phyloP scores from a whole-genome alignment of 2,329 filamentous ascomycete genomes.

The Plectosphaerella sp. region DNA sequence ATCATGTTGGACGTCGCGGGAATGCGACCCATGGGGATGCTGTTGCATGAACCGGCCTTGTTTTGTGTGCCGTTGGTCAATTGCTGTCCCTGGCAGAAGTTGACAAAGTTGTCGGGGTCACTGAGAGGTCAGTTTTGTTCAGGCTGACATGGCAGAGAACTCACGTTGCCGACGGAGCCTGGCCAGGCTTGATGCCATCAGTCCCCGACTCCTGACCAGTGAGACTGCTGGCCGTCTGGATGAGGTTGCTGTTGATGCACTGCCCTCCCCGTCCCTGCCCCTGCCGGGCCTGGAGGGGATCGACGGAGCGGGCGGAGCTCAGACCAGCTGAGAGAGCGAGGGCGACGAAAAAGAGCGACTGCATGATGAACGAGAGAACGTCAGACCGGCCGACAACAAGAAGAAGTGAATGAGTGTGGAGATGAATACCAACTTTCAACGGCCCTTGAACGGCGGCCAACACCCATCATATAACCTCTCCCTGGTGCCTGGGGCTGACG shows the following conservation, averaged over 20 bases:
- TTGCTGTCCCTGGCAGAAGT: slow-evolving; percentile 50
- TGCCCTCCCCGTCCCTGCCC: background rate
- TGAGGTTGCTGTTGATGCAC: slow-evolving; percentile 29
- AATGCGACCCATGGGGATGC: slow-evolving; percentile 54
- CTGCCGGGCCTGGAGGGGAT: background rate
- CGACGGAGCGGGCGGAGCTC: background rate
- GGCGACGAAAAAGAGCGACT: background rate
- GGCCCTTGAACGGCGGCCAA: too few relatives aligned
- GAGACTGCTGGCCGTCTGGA: slow-evolving; percentile 35
- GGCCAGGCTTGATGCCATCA: slow-evolving; percentile 19
- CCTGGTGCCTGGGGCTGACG: too few relatives aligned
- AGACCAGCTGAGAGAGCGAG: background rate
- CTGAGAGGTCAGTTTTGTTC: slow-evolving; percentile 23
- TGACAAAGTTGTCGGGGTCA: slow-evolving; percentile 53
- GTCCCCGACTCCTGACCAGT: slow-evolving; percentile 31
- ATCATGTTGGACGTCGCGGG: slow-evolving; percentile 47
- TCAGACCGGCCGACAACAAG: background rate
- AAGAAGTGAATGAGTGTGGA: background rate
- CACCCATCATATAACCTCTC: too few relatives aligned
- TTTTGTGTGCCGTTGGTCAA: slow-evolving; percentile 51
- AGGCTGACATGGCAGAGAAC: slow-evolving; percentile 9
- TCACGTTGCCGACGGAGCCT: slow-evolving; percentile 39
- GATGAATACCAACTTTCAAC: too few relatives aligned
- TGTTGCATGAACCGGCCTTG: slow-evolving; percentile 48
- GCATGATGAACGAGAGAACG: background rate